These are phyloP conservation scores for Zychaea mexicana DNA, from an alignment of 371 early-diverging fungal genomes.

Conservation along the genomic window DNA sequence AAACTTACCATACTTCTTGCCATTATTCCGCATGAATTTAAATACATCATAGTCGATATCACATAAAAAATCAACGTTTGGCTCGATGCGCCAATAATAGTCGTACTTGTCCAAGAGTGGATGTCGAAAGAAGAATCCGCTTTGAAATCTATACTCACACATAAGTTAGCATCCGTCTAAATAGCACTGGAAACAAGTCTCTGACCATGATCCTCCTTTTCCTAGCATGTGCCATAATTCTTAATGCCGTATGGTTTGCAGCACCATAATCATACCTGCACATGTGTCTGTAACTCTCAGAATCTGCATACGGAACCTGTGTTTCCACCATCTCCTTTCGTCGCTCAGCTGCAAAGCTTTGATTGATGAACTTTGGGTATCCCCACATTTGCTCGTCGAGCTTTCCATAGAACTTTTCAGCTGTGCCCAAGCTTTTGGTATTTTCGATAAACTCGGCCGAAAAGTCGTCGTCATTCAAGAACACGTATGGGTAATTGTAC, in stretches of 20 bases:
- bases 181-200: too few relatives aligned
- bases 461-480: constrained; percentile 80
- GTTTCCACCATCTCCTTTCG: constrained; percentile 58
- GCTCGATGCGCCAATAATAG: constrained; percentile 98
- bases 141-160: constrained; percentile 65
- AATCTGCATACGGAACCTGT: constrained; percentile 78
- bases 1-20: constrained; percentile 74
- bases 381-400: constrained; percentile 70
- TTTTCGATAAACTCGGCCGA: constrained; percentile 66
- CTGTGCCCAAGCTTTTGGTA: constrained; percentile 41
- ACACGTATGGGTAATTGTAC: constrained; percentile 86
- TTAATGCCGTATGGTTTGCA: neutral
- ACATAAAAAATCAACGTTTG: constrained; percentile 88
- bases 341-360: constrained; percentile 52
- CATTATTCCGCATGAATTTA: constrained; percentile 73
- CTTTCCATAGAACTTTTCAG: constrained; percentile 41
- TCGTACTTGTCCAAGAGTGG: constrained; percentile 77
- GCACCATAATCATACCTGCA: constrained; percentile 61
- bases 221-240: neutral
- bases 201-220: neutral
- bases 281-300: constrained; percentile 90
- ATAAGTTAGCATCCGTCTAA: too few relatives aligned
- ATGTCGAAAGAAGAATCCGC: constrained; percentile 90
- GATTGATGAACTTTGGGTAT: constrained; percentile 79
- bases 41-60: constrained; percentile 94